These are phyloP conservation scores for Herpotrichia juniperi DNA, from an alignment of 2,329 filamentous ascomycete genomes.

Conservation along the genomic window DNA sequence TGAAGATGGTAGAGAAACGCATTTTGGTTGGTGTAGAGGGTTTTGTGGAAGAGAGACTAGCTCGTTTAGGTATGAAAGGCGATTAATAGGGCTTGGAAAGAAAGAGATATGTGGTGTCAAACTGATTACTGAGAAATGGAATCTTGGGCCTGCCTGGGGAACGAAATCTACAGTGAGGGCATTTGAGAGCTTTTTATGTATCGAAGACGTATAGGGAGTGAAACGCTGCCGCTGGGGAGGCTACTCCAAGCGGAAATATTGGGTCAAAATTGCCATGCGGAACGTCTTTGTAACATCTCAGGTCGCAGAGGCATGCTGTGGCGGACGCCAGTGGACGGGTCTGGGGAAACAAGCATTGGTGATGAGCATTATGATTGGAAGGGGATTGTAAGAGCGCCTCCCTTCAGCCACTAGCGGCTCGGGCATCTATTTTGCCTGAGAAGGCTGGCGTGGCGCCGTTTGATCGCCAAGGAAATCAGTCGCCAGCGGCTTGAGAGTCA, in stretches of 20 bases:
- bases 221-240: slow-evolving; percentile 31
- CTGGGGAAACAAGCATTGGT: slow-evolving; percentile 17
- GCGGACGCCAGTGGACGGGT: neutral
- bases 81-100: slow-evolving; percentile 21
- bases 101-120: slow-evolving; percentile 34
- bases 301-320: slow-evolving; percentile 33
- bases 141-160: slow-evolving; percentile 44
- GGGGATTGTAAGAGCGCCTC: slow-evolving; percentile 21
- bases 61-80: slow-evolving; percentile 31
- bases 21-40: slow-evolving; percentile 39
- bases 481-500: slow-evolving; percentile 14
- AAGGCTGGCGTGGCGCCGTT: slow-evolving; percentile 31
- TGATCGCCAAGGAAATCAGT: slow-evolving; percentile 26
- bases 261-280: slow-evolving; percentile 34
- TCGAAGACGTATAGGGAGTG: slow-evolving; percentile 20
- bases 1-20: slow-evolving; percentile 45
- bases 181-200: slow-evolving; percentile 46
- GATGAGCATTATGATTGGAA: slow-evolving; percentile 32
- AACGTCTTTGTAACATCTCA: slow-evolving; percentile 41
- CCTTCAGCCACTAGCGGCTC: slow-evolving; percentile 31
- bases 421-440: slow-evolving; percentile 27
- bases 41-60: slow-evolving; percentile 32
- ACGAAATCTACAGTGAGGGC: slow-evolving; percentile 32
- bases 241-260: slow-evolving; percentile 25
- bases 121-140: slow-evolving; percentile 37